A percentile compares a stretch with the other conserved stretches of the same genome.
Evolutionary conservation across 2,329 filamentous ascomycete genomes (phyloP).

Genomic region (Colletotrichum sp.): DNA sequence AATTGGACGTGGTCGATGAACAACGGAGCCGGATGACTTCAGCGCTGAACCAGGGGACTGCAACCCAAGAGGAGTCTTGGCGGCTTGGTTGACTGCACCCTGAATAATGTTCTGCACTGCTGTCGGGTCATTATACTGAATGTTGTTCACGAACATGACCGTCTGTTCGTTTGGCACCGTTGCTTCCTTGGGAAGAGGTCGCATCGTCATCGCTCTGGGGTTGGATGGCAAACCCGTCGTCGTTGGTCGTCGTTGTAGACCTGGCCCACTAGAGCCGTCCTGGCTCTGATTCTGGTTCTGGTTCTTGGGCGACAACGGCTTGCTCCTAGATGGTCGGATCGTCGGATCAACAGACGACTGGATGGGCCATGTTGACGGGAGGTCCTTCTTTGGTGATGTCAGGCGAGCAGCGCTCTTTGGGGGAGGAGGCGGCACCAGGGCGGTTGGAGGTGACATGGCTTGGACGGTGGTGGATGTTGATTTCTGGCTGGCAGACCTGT

Average conservation of each 20-base stretch:
- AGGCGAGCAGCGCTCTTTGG: constrained; percentile 5
- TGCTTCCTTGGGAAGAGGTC: constrained; percentile 30
- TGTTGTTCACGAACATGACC: constrained; percentile 61
- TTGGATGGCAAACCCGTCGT: constrained; percentile 52
- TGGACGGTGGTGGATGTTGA: not conserved
- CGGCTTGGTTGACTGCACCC: constrained; percentile 39
- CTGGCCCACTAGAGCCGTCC: constrained; percentile 20
- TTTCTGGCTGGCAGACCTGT: constrained; percentile 2
- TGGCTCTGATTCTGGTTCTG: constrained; percentile 11
- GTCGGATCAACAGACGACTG: constrained; percentile 32
- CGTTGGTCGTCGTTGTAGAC: constrained; percentile 47
- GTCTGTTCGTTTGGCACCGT: constrained; percentile 43
- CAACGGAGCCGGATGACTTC: constrained; percentile 43
- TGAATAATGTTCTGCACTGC: constrained; percentile 55
- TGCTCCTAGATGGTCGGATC: constrained; percentile 35
- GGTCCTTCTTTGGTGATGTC: constrained; percentile 2
- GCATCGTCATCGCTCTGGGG: constrained; percentile 44
- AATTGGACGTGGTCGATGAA: constrained; percentile 62
- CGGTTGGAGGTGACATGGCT: not conserved
- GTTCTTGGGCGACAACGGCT: constrained; percentile 30
- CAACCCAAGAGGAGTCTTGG: constrained; percentile 17
- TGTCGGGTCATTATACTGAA: constrained; percentile 58
- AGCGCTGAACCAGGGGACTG: constrained; percentile 2
- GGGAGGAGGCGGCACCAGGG: not conserved
- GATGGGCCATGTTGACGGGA: constrained; percentile 27